Conservation (phyloP, 148 eudicot species). For the Cornus controversa region DNA sequence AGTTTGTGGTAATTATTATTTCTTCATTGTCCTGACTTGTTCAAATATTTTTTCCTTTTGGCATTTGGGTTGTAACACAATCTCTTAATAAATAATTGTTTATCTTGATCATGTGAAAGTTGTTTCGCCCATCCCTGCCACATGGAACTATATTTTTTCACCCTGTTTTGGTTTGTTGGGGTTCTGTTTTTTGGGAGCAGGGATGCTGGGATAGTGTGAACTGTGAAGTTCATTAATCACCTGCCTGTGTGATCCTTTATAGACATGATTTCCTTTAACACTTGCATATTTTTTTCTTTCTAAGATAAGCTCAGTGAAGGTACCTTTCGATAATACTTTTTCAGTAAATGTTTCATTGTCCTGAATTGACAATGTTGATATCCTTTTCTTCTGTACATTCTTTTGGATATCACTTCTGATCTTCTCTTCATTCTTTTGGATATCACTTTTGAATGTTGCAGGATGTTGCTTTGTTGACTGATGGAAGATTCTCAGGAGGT, state of each 20-base stretch:
- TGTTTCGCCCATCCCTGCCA: neutral
- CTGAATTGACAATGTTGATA: neutral
- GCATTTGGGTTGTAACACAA: too few species aligned
- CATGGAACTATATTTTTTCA: too few species aligned
- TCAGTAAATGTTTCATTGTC: neutral
- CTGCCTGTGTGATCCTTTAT: neutral
- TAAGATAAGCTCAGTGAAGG: neutral
- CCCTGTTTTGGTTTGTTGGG: too few species aligned
- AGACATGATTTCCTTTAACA: neutral
- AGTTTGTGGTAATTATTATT: neutral
- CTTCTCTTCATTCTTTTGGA: neutral
- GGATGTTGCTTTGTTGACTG: conserved; percentile 91
- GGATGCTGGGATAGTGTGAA: neutral
- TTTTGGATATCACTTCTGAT: neutral
- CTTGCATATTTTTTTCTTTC: neutral
- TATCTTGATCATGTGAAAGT: neutral
- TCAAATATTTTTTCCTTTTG: neutral
- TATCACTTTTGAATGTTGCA: conserved; percentile 25
- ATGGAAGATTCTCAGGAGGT: conserved; percentile 97
- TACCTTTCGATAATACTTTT: neutral
- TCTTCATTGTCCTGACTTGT: neutral
- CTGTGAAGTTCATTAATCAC: neutral
- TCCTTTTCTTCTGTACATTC: neutral
- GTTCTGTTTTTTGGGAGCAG: too few species aligned
- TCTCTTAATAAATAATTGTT: too few species aligned